A percentile compares a stretch with the other conserved stretches of the same genome.
phyloP scores from a whole-genome alignment of 176 grass and related monocot species.

The Triticum dicoccoides region DNA sequence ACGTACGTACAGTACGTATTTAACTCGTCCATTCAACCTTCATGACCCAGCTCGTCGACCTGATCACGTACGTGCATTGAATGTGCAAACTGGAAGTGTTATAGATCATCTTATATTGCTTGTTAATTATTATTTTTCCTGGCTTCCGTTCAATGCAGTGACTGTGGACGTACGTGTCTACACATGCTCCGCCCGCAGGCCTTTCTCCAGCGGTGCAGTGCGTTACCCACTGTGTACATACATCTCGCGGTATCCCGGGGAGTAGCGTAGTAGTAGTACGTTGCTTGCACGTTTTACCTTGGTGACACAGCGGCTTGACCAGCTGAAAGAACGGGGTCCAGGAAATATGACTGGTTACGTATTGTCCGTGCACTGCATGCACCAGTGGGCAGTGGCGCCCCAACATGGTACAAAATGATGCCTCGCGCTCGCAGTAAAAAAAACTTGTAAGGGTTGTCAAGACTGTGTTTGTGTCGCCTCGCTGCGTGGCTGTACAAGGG shows the following conservation, averaged over 20 bases:
- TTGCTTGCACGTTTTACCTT: constrained; percentile 2
- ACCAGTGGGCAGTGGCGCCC: not conserved
- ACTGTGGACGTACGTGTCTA: not conserved
- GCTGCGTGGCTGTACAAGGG: not conserved
- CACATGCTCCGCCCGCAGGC: not conserved
- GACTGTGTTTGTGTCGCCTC: not conserved
- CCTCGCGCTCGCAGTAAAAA: not conserved
- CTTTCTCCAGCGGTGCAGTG: not conserved
- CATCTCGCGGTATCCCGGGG: not conserved
- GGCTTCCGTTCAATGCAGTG: too few relatives aligned
- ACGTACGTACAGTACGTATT: not conserved
- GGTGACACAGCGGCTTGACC: not conserved
- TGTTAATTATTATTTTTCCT: not conserved
- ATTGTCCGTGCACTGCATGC: not conserved
- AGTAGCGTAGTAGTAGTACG: not conserved
- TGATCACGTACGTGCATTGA: not conserved
- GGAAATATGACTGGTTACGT: not conserved
- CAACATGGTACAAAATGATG: not conserved
- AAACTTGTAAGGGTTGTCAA: not conserved
- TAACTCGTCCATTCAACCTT: not conserved
- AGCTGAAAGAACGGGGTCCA: not conserved
- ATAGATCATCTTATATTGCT: not conserved
- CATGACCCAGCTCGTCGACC: not conserved
- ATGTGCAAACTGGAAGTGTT: not conserved
- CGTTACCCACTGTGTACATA: not conserved